Evolutionary conservation across 352 stramenopile species (phyloP), one percentile per base, ranked within the genome.

Genomic region (Poterioochromonas sp.): DNA sequence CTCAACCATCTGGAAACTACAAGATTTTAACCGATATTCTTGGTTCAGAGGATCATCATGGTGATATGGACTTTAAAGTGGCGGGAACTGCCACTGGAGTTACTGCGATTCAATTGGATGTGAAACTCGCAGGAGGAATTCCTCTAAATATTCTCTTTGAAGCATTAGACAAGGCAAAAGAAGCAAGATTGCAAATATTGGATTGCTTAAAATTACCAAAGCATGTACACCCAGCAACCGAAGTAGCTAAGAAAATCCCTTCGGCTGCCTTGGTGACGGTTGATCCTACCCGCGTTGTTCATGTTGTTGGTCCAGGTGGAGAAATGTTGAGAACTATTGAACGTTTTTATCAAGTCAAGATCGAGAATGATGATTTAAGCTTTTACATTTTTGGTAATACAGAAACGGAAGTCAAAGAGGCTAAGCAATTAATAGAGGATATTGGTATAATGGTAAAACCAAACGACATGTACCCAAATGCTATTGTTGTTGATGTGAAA

Each of bases 31-130:
- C 88, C 1, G 92, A 97, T 81, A 97, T 97, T 77, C 81, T 95
- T 44, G 92, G 91, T 43, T 90, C 88, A 18, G 92, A 98, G 80
- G 94, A 98, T 84, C 92, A 98, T 83, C 96, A 95, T 83, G 93
- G 93, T 68, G 93, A 97, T 85, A 98, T 98, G 94, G 94, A 98
- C 83, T 97, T 97, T 82, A 98, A 98, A 85, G 84, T 98, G 26
- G 91, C 90, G 20, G 92, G 92, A 34, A 96, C 91, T 15, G 83
- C 84, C 26, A 80, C 78, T 0, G 91, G 91, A 62, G 87, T 97
- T 62, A 97, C 92, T n/a, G 92, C 92, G 26, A 86, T 96, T 60
- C 77, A 84, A 79, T 81, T 97, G 39, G 92, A 97, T 80, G 90
- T 97, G 44, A 97, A 97, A 86, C 85, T 95, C 51, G 83, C 88